Conservation (phyloP, 2,329 filamentous ascomycete species). For the Zasmidium cellare region DNA sequence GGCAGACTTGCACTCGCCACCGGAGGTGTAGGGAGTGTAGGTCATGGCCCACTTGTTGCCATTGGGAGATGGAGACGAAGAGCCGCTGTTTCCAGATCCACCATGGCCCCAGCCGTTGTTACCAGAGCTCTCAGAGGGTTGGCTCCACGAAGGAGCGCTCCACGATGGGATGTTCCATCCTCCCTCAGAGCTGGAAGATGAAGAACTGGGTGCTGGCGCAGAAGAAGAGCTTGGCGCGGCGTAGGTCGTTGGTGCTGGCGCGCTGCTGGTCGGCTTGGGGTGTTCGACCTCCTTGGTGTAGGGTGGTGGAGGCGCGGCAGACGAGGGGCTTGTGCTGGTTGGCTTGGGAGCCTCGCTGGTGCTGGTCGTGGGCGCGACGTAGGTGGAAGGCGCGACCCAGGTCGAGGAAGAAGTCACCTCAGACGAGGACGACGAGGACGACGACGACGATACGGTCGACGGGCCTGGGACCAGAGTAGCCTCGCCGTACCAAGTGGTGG, state of each 20-base stretch:
- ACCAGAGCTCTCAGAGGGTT: neutral
- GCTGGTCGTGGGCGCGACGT: slow-evolving; percentile 23
- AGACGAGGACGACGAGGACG: slow-evolving; percentile 8
- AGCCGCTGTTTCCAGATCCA: slow-evolving; percentile 6
- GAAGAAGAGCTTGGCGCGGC: neutral
- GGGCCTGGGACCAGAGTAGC: slow-evolving; percentile 44
- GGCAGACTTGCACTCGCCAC: slow-evolving; percentile 45
- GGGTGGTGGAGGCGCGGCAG: slow-evolving; percentile 4
- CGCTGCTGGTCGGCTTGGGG: slow-evolving; percentile 5
- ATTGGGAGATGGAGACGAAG: slow-evolving; percentile 32
- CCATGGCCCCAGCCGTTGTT: no score
- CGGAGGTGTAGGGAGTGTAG: slow-evolving; percentile 49
- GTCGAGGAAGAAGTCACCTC: slow-evolving; percentile 13
- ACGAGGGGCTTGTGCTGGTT: neutral
- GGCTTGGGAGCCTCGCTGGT: slow-evolving; percentile 19
- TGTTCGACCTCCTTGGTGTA: neutral
- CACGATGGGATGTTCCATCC: neutral
- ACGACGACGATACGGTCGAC: slow-evolving; percentile 12
- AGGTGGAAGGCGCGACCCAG: slow-evolving; percentile 6
- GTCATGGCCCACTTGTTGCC: slow-evolving; percentile 50
- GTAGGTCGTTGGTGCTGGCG: neutral
- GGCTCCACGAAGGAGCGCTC: neutral
- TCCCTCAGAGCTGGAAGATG: neutral
- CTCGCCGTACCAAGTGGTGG: slow-evolving; percentile 68
- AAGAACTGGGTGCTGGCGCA: neutral